A percentile compares a stretch with the other conserved stretches of the same genome.
phyloP scores from a whole-genome alignment of 225 moss, liverwort and hornwort genomes.

The Climacium dendroides region DNA sequence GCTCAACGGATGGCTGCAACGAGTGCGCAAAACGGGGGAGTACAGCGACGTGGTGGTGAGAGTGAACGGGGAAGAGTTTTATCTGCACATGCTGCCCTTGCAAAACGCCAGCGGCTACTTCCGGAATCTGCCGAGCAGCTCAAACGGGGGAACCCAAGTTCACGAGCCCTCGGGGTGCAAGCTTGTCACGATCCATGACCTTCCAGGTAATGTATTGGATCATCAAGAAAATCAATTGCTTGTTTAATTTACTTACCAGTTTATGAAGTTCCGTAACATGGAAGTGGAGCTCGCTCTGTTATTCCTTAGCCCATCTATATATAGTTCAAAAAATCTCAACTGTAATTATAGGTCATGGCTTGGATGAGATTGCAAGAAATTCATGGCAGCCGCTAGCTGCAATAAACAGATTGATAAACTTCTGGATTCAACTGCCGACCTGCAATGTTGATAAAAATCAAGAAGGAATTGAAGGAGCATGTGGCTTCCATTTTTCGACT shows the following conservation, averaged over 20 bases:
- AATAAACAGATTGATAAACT: background rate
- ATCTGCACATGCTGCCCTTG: slow-evolving; percentile 74
- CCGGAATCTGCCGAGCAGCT: slow-evolving; percentile 52
- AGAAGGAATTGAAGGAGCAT: background rate
- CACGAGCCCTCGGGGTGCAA: slow-evolving; percentile 13
- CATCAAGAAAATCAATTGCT: background rate
- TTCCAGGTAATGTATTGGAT: slow-evolving; percentile 36
- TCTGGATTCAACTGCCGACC: background rate
- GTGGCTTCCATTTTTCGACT: background rate
- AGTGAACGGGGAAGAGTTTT: slow-evolving; percentile 58
- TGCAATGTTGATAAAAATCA: background rate
- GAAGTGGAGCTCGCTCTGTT: background rate
- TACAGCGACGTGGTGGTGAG: slow-evolving; percentile 68
- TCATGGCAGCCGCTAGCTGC: background rate
- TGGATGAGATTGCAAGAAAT: too few relatives aligned
- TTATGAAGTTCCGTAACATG: background rate
- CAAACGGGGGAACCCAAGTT: background rate
- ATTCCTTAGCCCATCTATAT: background rate
- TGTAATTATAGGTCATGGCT: background rate
- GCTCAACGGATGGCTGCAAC: slow-evolving; percentile 68
- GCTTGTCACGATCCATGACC: slow-evolving; percentile 47
- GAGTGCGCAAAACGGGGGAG: slow-evolving; percentile 75
- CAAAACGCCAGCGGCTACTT: slow-evolving; percentile 74
- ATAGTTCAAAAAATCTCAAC: background rate
- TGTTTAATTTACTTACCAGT: background rate